These are phyloP conservation scores for Jaapia argillacea DNA, from an alignment of 768 basidiomycete genomes.

Conservation along the genomic window DNA sequence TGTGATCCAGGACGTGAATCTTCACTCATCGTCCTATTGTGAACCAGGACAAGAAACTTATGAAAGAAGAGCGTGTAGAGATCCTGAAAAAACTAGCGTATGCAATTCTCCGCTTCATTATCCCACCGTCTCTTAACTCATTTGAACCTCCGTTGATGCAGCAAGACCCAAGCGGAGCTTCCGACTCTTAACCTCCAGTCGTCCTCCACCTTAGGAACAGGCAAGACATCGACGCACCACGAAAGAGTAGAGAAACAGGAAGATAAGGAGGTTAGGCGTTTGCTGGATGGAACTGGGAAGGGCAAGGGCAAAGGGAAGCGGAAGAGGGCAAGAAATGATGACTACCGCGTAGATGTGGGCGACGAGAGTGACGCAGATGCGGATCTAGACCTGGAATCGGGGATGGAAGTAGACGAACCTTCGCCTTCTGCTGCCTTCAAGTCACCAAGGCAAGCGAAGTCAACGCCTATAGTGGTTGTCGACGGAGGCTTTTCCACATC, in stretches of 20 bases:
- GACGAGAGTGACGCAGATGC: conserved; percentile 1
- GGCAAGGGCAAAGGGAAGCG: no score
- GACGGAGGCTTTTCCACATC: neutral
- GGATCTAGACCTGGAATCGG: no score
- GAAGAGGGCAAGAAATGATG: conserved; percentile 11
- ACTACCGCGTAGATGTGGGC: conserved; percentile 3
- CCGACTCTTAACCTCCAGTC: conserved; percentile 55
- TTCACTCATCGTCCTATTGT: neutral
- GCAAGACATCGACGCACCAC: conserved; percentile 48
- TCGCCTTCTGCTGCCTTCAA: no score
- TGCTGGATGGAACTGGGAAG: conserved; percentile 41
- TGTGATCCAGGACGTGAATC: neutral
- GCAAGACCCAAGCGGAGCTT: conserved; percentile 68
- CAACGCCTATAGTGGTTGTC: neutral
- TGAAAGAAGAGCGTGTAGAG: neutral
- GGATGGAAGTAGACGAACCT: no score
- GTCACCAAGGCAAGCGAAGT: no score
- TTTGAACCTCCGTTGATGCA: conserved; percentile 25
- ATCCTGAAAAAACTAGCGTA: conserved; percentile 79
- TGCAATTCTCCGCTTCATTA: conserved; percentile 19
- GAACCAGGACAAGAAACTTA: conserved; percentile 1
- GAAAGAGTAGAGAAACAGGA: conserved; percentile 50
- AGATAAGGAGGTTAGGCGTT: conserved; percentile 45
- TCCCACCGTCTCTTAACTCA: conserved; percentile 3
- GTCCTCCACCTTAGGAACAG: conserved; percentile 78